These are phyloP conservation scores for Mortierella sp. DNA, from an alignment of 371 early-diverging fungal genomes.

Conservation along the genomic window DNA sequence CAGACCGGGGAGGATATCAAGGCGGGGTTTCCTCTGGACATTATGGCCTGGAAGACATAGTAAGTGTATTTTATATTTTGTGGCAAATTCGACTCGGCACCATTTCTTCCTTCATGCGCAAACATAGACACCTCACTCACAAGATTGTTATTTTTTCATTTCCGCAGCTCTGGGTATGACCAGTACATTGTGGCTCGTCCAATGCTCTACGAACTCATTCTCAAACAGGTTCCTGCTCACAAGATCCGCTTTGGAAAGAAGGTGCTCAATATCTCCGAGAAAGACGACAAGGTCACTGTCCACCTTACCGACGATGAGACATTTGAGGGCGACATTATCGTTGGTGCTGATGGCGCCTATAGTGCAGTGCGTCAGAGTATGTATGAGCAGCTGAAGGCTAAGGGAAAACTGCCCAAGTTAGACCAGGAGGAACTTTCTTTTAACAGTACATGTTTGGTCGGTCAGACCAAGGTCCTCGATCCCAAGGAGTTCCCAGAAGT, in stretches of 20 bases:
- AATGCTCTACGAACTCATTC: slow-evolving; percentile 11
- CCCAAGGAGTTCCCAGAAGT: slow-evolving; percentile 4
- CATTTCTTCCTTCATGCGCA: not conserved
- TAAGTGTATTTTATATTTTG: no score
- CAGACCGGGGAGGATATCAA: no score
- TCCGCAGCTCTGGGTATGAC: slow-evolving; percentile 7
- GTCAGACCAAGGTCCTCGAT: slow-evolving; percentile 4
- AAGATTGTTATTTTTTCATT: not conserved
- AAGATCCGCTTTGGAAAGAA: slow-evolving; percentile 17
- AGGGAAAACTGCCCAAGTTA: not conserved
- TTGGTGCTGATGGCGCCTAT: slow-evolving; percentile 25
- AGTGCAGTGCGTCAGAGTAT: slow-evolving; percentile 17
- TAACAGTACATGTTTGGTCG: slow-evolving; percentile 17
- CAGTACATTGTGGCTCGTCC: slow-evolving; percentile 19
- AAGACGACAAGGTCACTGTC: not conserved
- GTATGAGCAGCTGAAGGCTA: not conserved
- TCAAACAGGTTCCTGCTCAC: slow-evolving; percentile 12
- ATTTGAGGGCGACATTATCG: slow-evolving; percentile 13
- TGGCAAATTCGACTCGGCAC: no score
- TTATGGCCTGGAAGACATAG: not conserved
- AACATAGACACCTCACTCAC: not conserved
- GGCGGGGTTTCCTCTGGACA: not conserved
- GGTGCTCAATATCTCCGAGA: not conserved
- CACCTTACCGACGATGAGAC: not conserved
- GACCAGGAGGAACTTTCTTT: slow-evolving; percentile 12